Conservation (phyloP, 345 rosid genomes). For the Mallotus nudiflorus region DNA sequence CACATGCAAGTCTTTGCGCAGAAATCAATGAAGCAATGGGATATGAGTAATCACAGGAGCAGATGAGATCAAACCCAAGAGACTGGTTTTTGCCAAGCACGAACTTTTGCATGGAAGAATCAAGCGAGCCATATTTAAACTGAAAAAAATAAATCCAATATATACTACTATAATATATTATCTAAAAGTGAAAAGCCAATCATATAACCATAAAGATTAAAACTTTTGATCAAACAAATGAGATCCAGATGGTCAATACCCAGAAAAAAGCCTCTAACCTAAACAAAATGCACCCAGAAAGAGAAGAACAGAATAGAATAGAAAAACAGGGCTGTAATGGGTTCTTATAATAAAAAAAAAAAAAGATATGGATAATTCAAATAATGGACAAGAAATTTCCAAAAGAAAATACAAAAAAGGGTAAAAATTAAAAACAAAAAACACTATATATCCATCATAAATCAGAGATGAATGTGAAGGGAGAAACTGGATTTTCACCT, state of each 20-base stretch:
- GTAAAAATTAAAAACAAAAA: conserved; percentile 6
- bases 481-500: conserved; percentile 24
- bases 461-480: neutral
- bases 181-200: neutral
- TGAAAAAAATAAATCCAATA: conserved; percentile 13
- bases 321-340: neutral
- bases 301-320: conserved; percentile 1
- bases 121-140: conserved; percentile 69
- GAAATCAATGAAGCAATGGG: conserved; percentile 6
- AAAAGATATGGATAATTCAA: conserved; percentile 44
- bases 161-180: conserved; percentile 12
- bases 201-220: neutral
- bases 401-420: conserved; percentile 5
- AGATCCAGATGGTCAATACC: conserved; percentile 31
- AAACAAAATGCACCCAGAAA: conserved; percentile 1
- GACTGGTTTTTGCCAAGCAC: conserved; percentile 59
- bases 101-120: conserved; percentile 78
- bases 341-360: conserved; percentile 24
- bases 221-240: neutral
- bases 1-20: neutral
- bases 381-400: conserved; percentile 41
- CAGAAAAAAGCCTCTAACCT: conserved; percentile 8
- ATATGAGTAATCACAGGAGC: conserved; percentile 72
- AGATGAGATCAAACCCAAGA: conserved; percentile 74
- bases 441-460: neutral